phyloP scores from a whole-genome alignment of 1,139 yeast species.

The Kodamaea arcana region DNA sequence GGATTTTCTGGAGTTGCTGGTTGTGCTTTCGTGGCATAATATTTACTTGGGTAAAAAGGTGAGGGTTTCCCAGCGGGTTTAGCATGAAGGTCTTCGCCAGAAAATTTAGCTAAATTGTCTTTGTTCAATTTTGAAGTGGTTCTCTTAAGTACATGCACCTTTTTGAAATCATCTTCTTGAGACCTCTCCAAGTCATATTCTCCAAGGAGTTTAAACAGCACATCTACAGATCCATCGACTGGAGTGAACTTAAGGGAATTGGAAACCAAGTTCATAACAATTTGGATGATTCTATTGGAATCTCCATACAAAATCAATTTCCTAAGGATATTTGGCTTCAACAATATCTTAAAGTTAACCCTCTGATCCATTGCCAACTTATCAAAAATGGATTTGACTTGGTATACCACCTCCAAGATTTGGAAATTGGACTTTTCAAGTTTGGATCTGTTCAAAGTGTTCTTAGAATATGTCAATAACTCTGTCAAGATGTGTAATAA shows the following conservation, averaged over 20 bases:
- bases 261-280: slow-evolving; percentile 81
- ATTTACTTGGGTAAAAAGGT: background rate
- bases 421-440: slow-evolving; percentile 77
- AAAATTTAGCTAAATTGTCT: background rate
- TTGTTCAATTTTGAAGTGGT: background rate
- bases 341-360: slow-evolving; percentile 54
- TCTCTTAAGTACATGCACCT: slow-evolving; percentile 23
- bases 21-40: slow-evolving; percentile 2
- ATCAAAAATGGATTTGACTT: slow-evolving; percentile 81
- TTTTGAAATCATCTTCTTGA: slow-evolving; percentile 24
- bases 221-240: slow-evolving; percentile 74
- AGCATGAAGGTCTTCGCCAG: background rate
- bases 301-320: slow-evolving; percentile 76
- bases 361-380: slow-evolving; percentile 78
- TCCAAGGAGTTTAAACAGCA: slow-evolving; percentile 61
- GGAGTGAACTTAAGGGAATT: slow-evolving; percentile 89
- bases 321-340: slow-evolving; percentile 59
- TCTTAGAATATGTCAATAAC: slow-evolving; percentile 81
- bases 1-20: background rate
- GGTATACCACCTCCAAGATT: slow-evolving; percentile 72
- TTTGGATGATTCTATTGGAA: slow-evolving; percentile 79
- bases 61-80: slow-evolving; percentile 1
- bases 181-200: slow-evolving; percentile 56
- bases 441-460: slow-evolving; percentile 82
- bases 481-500: slow-evolving; percentile 85